phyloP scores from a whole-genome alignment of 129 eudicot species.

The Scalesia atractyloides region DNA sequence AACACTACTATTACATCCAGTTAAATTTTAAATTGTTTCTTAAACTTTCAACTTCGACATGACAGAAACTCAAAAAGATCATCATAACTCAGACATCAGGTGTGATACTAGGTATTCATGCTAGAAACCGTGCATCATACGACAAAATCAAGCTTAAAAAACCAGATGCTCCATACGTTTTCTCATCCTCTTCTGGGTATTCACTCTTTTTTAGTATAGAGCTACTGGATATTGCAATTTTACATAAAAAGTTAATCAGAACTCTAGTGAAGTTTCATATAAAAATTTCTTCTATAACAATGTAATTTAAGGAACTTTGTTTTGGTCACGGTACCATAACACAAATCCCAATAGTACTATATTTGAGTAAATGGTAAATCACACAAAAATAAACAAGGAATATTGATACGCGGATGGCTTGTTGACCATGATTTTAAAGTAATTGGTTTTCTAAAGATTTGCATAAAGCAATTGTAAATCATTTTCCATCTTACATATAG shows the following conservation, averaged over 20 bases:
- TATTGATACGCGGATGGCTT: too few species aligned
- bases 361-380: too few species aligned
- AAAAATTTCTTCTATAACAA: neutral
- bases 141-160: neutral
- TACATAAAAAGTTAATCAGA: neutral
- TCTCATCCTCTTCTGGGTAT: neutral
- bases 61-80: neutral
- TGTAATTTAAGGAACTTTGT: neutral
- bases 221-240: neutral
- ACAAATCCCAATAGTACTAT: too few species aligned
- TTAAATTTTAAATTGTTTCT: neutral
- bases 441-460: neutral
- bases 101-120: slow-evolving; percentile 9
- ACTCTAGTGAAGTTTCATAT: neutral
- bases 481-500: neutral
- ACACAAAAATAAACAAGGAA: neutral
- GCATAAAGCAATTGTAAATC: slow-evolving; percentile 10
- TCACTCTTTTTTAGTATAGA: neutral
- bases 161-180: neutral
- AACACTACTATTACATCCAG: neutral
- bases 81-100: neutral
- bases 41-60: neutral
- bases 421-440: neutral
- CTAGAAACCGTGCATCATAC: slow-evolving; percentile 3
- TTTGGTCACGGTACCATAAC: neutral